Base-by-base conservation (phyloP, 805 yeast species). In the Candida lessepsii region DNA sequence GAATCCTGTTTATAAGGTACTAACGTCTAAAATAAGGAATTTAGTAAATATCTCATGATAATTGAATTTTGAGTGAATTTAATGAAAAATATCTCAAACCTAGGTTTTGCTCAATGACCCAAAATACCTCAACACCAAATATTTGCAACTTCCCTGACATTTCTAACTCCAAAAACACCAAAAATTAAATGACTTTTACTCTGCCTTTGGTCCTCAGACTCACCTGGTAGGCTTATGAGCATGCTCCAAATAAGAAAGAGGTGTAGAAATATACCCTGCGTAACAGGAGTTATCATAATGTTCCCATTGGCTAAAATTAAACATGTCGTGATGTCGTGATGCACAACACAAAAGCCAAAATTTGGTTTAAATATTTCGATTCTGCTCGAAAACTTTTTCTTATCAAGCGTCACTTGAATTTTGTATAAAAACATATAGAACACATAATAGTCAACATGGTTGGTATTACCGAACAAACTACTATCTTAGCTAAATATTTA, bases 401-500 rank as follows among this genome's bases (percentile, higher is more conserved):
- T 45, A 30, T 36, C 33, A 18, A 32, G 27, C 14, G 25, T 23
- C 24, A 29, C 30, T 27, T 37, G 27, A 21, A 35, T 23, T 23
- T 35, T 18, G 15, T 25, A 28, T 25, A 8, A 9, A 15, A 9
- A 31, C 18, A 16, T 17, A 29, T 25, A 36, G 37, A 16, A 9
- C 23, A 25, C 21, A 8, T 8, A 27, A 18, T 18, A 57, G 34
- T 8, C 19, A 28, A 28, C 30, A 59, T 66, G 68, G 67, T 63
- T 51, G 52, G 63, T 26, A 59, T 75, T 45, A 64, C 76, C 45
- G 81, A 77, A 66, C 86, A 88, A 73, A 83, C 96, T 41, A 77
- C 83, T 46, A 83, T 87, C 48, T 75, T 91, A 59, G 76, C 81
- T 60, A 91, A 90, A 72, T 91, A 91, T 62, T 61, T 85, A 49